Conservation (phyloP, 257 asterid species). For the Marsdenia floribunda region DNA sequence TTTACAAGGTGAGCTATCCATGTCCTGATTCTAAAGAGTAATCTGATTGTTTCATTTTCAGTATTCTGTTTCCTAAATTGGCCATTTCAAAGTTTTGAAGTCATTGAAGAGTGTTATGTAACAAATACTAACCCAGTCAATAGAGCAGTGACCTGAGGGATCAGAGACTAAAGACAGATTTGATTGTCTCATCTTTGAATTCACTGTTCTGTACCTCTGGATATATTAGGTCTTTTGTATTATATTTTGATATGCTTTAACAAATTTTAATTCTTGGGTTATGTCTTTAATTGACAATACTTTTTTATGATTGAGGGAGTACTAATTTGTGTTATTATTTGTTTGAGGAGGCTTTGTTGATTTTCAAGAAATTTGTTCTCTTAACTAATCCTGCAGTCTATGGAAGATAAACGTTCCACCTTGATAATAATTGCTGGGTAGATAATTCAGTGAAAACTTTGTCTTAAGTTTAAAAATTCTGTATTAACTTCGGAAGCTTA, state of each 20-base stretch:
- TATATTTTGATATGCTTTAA: no score
- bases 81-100: neutral
- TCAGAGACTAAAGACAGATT: neutral
- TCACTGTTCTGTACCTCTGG: neutral
- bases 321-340: neutral
- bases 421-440: neutral
- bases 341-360: neutral
- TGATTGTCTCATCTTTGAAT: neutral
- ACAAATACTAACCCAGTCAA: neutral
- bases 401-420: neutral
- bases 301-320: no score
- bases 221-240: no score
- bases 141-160: neutral
- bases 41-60: neutral
- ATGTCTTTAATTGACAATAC: no score
- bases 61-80: neutral
- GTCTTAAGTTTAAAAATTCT: neutral
- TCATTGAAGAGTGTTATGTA: neutral
- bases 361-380: neutral
- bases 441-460: neutral
- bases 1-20: constrained; percentile 63
- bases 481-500: neutral
- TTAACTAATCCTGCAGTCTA: neutral
- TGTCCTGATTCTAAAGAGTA: no score
- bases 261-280: no score